Base-by-base conservation (phyloP, 768 basidiomycete genomes). In the Calocera cornea region DNA sequence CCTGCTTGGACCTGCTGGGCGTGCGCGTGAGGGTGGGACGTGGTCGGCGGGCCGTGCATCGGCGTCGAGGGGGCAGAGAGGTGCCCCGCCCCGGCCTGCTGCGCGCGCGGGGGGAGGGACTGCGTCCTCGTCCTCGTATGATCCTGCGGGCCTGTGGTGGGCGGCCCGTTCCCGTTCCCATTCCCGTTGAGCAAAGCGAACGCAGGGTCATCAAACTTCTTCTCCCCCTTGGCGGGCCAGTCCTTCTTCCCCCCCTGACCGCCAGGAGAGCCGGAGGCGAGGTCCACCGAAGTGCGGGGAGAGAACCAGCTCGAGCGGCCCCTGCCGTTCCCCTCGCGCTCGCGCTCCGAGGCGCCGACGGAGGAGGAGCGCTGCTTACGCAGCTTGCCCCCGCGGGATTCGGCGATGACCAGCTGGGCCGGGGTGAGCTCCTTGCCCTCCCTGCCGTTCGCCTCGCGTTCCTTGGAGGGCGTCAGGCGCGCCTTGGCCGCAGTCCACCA, bases 401-500 rank as follows among this genome's bases (percentile, higher is more conserved):
- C 54, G 31, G 31, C 27, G 14, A 22, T 27, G 24, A 60, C 22
- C 54, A 29, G 11, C 54, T 60, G 54, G 5, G 54, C 54, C 10
- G 54, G 54, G 31, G 54, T 60, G 5, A 60, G 11, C 54, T 79
- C 80, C 0, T 67, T 74, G 73, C 72, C 74, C 72, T 92, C 90
- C 67, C 91, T 92, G 14, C 87, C 87, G 1, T 90, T 89, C 0
- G 89, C 90, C 11, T 92, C 81, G 71, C 79, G 85, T 70, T 83
- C 84, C 80, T 89, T 92, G 22, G 90, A n/a, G 1, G 90, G 89
- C 0, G 89, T 90, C 11, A 93, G 81, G 71, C 79, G 85, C 70
- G 83, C 84, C 80, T 89, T 92, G 22, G 90, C 84, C 1, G 84
- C 80, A 12, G 82, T 76, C 88, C 90, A 90, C 91, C 91, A 92